Conservation (phyloP, 129 eudicot species). For the Sambucus nigra region DNA sequence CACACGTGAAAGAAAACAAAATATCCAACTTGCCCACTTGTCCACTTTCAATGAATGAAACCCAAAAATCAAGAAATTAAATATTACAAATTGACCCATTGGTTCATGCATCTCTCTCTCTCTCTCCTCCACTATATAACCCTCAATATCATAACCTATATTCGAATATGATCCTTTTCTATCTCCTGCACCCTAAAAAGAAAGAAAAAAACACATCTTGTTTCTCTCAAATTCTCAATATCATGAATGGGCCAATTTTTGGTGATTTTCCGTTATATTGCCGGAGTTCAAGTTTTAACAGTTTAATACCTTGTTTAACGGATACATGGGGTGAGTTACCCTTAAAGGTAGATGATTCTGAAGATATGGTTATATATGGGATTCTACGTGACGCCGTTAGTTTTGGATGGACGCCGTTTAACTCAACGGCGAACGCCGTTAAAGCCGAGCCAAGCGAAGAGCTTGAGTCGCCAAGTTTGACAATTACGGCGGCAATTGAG, state of each 20-base stretch:
- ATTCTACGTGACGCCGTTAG: conserved; percentile 65
- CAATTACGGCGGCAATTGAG: neutral
- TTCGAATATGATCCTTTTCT: neutral
- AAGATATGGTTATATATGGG: conserved; percentile 71
- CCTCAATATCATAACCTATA: neutral
- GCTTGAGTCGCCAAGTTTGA: conserved; percentile 11
- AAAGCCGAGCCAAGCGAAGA: conserved; percentile 35
- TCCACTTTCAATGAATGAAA: conserved; percentile 19
- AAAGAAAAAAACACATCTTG: neutral
- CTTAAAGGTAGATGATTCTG: conserved; percentile 63
- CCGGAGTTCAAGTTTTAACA: conserved; percentile 58
- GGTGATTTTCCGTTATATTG: conserved; percentile 37
- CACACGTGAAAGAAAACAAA: conserved; percentile 26
- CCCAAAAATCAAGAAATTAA: neutral
- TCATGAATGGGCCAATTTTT: conserved; percentile 16
- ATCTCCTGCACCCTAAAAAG: neutral
- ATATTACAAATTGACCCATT: neutral
- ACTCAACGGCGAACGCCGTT: conserved; percentile 22
- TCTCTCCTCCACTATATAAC: conserved; percentile 7
- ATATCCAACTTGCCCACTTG: conserved; percentile 41
- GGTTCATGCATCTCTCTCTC: conserved; percentile 7
- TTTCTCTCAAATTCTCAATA: conserved; percentile 6
- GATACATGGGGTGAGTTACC: conserved; percentile 87
- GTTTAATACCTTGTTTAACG: conserved; percentile 47
- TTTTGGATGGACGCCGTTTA: conserved; percentile 78